Evolutionary conservation across 2,329 filamentous ascomycete species (phyloP).

Genomic region (Lasiodiplodia sp.): DNA sequence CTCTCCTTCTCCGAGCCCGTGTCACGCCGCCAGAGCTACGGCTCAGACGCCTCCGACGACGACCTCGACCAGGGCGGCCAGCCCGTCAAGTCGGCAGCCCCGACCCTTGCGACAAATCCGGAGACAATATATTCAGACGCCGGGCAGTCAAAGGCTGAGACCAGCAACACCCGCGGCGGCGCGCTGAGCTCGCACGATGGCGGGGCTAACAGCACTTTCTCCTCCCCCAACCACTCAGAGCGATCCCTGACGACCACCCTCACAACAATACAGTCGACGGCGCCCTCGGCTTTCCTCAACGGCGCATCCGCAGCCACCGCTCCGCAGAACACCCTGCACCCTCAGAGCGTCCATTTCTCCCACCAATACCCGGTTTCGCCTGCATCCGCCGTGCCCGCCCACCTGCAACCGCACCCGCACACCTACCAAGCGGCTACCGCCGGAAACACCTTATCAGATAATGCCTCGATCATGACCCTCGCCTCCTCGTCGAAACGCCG

Average conservation of each 20-base stretch:
- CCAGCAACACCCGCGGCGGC: constrained; percentile 72
- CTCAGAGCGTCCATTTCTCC: constrained; percentile 59
- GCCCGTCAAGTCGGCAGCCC: constrained; percentile 74
- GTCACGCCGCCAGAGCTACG: constrained; percentile 56
- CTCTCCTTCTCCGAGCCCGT: constrained; percentile 60
- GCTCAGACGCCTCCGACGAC: constrained; percentile 62
- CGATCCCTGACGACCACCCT: constrained; percentile 83
- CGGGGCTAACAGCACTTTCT: constrained; percentile 78
- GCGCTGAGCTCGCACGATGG: constrained; percentile 60
- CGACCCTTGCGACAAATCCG: constrained; percentile 83
- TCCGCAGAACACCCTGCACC: constrained; percentile 42
- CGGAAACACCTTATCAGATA: constrained; percentile 82
- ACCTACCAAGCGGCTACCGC: constrained; percentile 82
- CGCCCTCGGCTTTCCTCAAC: constrained; percentile 61
- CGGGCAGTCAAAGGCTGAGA: constrained; percentile 82
- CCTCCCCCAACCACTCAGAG: constrained; percentile 80
- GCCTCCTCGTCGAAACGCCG: constrained; percentile 82
- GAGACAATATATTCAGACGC: constrained; percentile 77
- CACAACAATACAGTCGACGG: constrained; percentile 82
- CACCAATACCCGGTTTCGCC: constrained; percentile 65
- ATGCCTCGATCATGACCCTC: constrained; percentile 84
- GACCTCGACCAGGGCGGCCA: constrained; percentile 51
- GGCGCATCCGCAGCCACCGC: constrained; percentile 39
- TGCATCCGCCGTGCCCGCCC: constrained; percentile 76
- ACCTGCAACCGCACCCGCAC: constrained; percentile 69